Base-by-base conservation (phyloP, 495 filamentous ascomycete species). In the Thermothielavioides terrestris region DNA sequence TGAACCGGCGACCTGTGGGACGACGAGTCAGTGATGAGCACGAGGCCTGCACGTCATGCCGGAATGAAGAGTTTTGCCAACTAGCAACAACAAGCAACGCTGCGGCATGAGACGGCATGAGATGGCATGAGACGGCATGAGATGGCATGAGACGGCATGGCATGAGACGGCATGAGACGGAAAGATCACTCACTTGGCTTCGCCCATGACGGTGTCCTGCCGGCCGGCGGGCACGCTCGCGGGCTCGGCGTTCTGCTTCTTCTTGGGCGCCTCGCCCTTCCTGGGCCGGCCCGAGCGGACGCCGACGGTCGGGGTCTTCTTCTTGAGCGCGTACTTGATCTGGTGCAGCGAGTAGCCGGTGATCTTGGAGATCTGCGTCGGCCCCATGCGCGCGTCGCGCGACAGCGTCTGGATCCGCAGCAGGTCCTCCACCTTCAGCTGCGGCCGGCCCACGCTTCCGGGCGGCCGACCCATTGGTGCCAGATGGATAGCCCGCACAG, bases 301-400 rank as follows among this genome's bases (percentile, higher is more conserved):
- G 12, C 49, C 49, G 1, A 52, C 17, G 10, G 49, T 52, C 1
- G 49, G 40, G 14, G 41, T 45, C 41, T 45, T 45, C 34, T 52
- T 52, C 32, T 52, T 52, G 31, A 52, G 30, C 14, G 49, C 49
- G 34, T 52, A 52, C 41, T 52, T 52, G 49, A 52, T 32, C 41
- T 52, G 49, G 40, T 52, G 23, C 25, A 52, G 37, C 23, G 38
- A 44, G 49, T 52, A 52, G 4, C 49, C 49, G 17, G 49, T 52
- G 23, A 52, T 18, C 15, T 26, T n/a, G 10, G 5, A 18, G 49
- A 52, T 52, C 25, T 52, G n/a, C 6, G 49, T 39, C 1, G 49
- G 48, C 1, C 49, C 49, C 49, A 44, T 44, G 14, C 32, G 21
- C 31, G 49, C 49, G 22, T 52, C 49, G 49, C 26, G 30, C 18